Conservation (phyloP, 2,329 filamentous ascomycete genomes). For the Pyricularia sp. region DNA sequence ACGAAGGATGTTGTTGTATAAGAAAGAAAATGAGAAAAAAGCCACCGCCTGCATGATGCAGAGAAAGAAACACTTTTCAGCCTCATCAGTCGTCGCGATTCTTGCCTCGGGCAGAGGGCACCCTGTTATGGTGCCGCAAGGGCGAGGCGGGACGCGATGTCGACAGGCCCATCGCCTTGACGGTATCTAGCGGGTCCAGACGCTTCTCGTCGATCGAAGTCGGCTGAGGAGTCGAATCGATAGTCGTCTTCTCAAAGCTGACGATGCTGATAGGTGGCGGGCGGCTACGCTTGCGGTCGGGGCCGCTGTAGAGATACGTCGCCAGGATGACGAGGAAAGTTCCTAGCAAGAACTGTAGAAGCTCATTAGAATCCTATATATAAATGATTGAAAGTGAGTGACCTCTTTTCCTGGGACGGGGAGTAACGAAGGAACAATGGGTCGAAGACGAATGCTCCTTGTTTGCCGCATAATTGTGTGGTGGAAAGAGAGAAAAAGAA, state of each 20-base stretch:
- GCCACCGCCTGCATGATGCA: neutral
- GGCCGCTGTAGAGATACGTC: slow-evolving; percentile 75
- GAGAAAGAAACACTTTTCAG: slow-evolving; percentile 1
- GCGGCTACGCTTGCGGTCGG: slow-evolving; percentile 49
- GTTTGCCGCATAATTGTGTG: neutral
- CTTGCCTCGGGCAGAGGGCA: slow-evolving; percentile 26
- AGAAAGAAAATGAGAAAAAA: neutral
- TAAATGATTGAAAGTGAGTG: neutral
- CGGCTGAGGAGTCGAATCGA: slow-evolving; percentile 35
- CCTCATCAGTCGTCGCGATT: slow-evolving; percentile 24
- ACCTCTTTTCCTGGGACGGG: neutral
- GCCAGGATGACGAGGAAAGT: slow-evolving; percentile 70
- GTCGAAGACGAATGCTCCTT: neutral
- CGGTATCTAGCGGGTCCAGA: slow-evolving; percentile 30
- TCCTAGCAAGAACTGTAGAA: slow-evolving; percentile 66
- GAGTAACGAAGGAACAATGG: neutral
- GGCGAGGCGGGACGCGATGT: slow-evolving; percentile 39
- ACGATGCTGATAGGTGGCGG: slow-evolving; percentile 61
- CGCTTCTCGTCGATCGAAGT: slow-evolving; percentile 19
- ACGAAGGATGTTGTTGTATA: neutral
- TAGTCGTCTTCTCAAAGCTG: slow-evolving; percentile 66
- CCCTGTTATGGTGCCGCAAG: slow-evolving; percentile 23
- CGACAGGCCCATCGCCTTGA: slow-evolving; percentile 27
- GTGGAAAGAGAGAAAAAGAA: too few relatives aligned
- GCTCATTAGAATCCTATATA: neutral